Base-by-base conservation (phyloP, 2,329 filamentous ascomycete species). In the Fusarium sp. region DNA sequence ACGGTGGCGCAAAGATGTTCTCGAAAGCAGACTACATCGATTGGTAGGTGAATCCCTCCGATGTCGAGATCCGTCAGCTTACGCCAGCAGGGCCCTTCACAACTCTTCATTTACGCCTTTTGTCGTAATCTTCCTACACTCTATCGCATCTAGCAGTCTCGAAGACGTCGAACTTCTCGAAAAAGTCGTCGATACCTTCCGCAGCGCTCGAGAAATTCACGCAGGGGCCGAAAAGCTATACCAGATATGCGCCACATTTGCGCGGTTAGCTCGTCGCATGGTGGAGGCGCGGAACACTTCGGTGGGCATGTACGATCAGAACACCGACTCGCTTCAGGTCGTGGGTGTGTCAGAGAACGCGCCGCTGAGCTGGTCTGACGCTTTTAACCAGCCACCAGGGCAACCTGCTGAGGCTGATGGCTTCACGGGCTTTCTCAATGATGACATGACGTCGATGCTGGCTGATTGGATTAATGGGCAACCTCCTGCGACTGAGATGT, bases 21-120 rank as follows among this genome's bases (percentile, higher is more conserved):
- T 62, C 66, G 6, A 69, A 72, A 17, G 55, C 54, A 8, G 63
- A 72, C 17, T 72, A 62, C 34, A 68, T 69, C 8, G 58, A 72
- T n/a, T 72, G 66, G 69, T 70, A 48, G 52, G 66, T 22, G n/a
- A 15, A 11, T 3, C 13, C 4, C 15, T 4, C 20, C 7, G 17
- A 5, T 11, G 1, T 13, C 6, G 2, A 14, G 6, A 6, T 9
- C 14, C 20, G 9, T 55, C n/a, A 50, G 36, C 57, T 72, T 14
- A 72, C 44, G 8, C 14, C 2, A 10, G 2, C 13, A 72, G 69
- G 69, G 62, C 65, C 15, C 66, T 72, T n/a, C 69, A 72, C 36
- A 67, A 72, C 13, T 61, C 69, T 0, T 72, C 69, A 6, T 72
- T 72, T 24, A 70, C 56, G 1, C 69, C 69, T 5, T 72, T 72